These are phyloP conservation scores for Omphalotus guepiniiformis DNA, from an alignment of 768 basidiomycete species.

Conservation along the genomic window DNA sequence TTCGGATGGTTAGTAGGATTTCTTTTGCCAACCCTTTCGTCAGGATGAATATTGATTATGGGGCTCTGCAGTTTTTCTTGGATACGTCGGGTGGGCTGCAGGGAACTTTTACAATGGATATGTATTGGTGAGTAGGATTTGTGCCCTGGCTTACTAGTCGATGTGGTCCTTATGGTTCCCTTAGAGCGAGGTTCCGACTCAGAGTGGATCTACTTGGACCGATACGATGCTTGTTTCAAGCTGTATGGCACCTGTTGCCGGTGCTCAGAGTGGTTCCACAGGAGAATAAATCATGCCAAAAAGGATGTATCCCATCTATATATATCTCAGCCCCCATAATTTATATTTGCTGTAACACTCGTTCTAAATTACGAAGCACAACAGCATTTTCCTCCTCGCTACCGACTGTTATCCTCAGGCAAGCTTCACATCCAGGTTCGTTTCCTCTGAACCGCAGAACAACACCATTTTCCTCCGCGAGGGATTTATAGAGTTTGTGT, in stretches of 20 bases:
- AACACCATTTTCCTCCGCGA: constrained; percentile 83
- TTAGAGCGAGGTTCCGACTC: constrained; percentile 25
- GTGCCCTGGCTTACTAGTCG: not conserved
- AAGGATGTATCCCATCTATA: not conserved
- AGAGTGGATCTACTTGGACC: constrained; percentile 31
- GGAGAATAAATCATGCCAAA: constrained; percentile 7
- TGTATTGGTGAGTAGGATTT: constrained; percentile 24
- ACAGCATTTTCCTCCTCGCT: constrained; percentile 71
- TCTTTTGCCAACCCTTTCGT: not conserved
- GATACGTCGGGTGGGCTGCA: constrained; percentile 57
- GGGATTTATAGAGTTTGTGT: constrained; percentile 61
- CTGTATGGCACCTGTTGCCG: constrained; percentile 26
- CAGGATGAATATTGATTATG: not conserved
- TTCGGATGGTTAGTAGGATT: constrained; percentile 39
- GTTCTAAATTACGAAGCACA: constrained; percentile 50
- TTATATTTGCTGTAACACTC: constrained; percentile 31
- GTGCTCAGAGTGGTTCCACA: constrained; percentile 17
- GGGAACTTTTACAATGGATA: constrained; percentile 45
- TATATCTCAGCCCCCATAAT: not conserved
- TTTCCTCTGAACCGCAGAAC: constrained; percentile 88
- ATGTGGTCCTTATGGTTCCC: not conserved
- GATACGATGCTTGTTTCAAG: constrained; percentile 37
- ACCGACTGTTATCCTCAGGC: constrained; percentile 87
- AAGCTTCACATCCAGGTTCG: constrained; percentile 83
- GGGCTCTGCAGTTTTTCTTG: constrained; percentile 38